Percentiles rank a stretch among this genome's conserved stretches.
phyloP scores from a whole-genome alignment of 2,329 filamentous ascomycete genomes.

The Colletotrichum liriopes region DNA sequence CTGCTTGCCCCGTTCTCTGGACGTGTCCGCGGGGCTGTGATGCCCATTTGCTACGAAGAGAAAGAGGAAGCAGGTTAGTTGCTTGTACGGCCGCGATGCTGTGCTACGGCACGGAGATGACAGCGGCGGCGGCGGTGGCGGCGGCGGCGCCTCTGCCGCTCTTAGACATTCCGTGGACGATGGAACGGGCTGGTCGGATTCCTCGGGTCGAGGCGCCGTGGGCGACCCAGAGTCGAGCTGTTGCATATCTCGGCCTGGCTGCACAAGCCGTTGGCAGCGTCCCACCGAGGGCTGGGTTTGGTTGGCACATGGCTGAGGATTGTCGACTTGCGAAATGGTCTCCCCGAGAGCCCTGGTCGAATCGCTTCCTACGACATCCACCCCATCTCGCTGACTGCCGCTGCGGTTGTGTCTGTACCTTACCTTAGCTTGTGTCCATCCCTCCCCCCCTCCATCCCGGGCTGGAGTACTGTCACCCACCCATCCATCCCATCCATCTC shows the following conservation, averaged over 20 bases:
- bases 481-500: not conserved
- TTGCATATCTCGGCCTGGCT: not conserved
- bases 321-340: not conserved
- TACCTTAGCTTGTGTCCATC: slow-evolving; percentile 1
- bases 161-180: not conserved
- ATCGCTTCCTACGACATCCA: not conserved
- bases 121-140: not conserved
- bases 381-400: slow-evolving; percentile 8
- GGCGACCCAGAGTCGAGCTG: too few relatives aligned
- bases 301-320: not conserved
- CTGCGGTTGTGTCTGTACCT: slow-evolving; percentile 8
- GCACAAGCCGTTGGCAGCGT: not conserved
- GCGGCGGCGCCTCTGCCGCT: slow-evolving; percentile 15
- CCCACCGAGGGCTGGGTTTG: too few relatives aligned
- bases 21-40: not conserved
- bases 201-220: too few relatives aligned
- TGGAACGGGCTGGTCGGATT: too few relatives aligned
- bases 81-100: not conserved
- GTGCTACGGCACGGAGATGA: not conserved
- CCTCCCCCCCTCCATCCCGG: not conserved
- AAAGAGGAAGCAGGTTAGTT: not conserved
- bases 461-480: not conserved
- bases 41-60: not conserved
- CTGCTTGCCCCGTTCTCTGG: not conserved
- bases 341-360: not conserved